Evolutionary conservation across 768 basidiomycete species (phyloP).

Genomic region (Hygrocybe punicea): DNA sequence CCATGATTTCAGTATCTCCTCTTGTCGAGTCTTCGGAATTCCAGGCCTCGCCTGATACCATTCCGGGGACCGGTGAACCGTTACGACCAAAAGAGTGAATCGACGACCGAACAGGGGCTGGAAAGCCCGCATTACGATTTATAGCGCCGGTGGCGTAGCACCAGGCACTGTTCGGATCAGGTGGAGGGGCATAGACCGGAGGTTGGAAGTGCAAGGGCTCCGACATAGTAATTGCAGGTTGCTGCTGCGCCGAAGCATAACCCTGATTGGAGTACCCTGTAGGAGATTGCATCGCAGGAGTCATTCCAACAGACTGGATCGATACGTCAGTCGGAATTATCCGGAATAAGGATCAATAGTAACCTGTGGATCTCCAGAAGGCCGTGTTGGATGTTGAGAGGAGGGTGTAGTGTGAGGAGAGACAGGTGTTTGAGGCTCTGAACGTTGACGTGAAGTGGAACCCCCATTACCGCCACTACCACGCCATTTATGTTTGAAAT

Average conservation of each 20-base stretch:
- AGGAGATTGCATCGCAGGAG: conserved; percentile 41
- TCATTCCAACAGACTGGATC: conserved; percentile 27
- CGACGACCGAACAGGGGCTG: conserved; percentile 51
- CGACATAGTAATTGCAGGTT: conserved; percentile 33
- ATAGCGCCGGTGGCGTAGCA: conserved; percentile 45
- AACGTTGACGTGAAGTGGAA: conserved; percentile 34
- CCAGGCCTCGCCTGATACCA: conserved; percentile 5
- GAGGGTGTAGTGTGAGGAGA: conserved; percentile 44
- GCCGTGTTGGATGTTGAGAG: conserved; percentile 35
- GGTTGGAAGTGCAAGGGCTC: conserved; percentile 43
- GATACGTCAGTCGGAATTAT: background rate
- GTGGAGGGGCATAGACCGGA: conserved; percentile 40
- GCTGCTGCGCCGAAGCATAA: conserved; percentile 46
- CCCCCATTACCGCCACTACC: conserved; percentile 38
- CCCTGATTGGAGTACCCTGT: conserved; percentile 40
- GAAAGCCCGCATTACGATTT: conserved; percentile 47
- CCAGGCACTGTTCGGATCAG: conserved; percentile 53
- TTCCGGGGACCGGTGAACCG: conserved; percentile 15
- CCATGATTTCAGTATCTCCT: conserved; percentile 32
- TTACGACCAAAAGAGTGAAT: conserved; percentile 51
- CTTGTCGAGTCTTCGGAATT: conserved; percentile 24
- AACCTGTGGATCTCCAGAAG: conserved; percentile 44
- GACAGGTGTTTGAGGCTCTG: conserved; percentile 47
- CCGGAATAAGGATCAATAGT: conserved; percentile 10
- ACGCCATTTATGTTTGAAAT: conserved; percentile 42